A percentile compares a stretch with the other conserved stretches of the same genome.
These are phyloP conservation scores for Poteriospumella lacustris DNA, from an alignment of 108 stramenopile species.

Conservation along the genomic window DNA sequence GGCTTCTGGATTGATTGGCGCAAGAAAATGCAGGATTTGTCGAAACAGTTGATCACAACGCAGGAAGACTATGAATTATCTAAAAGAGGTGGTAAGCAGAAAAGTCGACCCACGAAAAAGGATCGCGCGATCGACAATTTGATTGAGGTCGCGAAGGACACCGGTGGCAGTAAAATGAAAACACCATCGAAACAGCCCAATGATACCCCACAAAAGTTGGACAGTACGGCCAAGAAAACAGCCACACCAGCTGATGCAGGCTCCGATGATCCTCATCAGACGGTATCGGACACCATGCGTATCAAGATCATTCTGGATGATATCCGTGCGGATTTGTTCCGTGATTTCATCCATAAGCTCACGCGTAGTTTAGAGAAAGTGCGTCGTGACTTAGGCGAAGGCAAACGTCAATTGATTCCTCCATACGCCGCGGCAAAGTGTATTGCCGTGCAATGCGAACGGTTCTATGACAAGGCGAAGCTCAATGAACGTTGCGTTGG, in stretches of 20 bases:
- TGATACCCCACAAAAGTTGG: not conserved
- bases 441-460: not conserved
- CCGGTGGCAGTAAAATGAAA: not conserved
- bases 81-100: not conserved
- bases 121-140: not conserved
- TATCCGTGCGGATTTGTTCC: not conserved
- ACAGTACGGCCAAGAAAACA: not conserved
- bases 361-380: not conserved
- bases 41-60: not conserved
- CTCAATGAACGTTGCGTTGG: not conserved
- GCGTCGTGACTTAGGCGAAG: slow-evolving; percentile 5
- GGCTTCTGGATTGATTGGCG: slow-evolving; percentile 13
- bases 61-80: not conserved
- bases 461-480: not conserved
- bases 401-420: not conserved
- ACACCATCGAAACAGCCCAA: not conserved
- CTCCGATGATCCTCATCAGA: not conserved
- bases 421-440: not conserved
- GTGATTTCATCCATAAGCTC: slow-evolving; percentile 17
- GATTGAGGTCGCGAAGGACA: not conserved
- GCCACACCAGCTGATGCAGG: not conserved
- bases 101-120: not conserved
- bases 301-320: not conserved
- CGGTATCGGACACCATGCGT: not conserved
- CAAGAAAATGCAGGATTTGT: not conserved